Conservation (phyloP, 805 yeast species). For the Candida caryicola region DNA sequence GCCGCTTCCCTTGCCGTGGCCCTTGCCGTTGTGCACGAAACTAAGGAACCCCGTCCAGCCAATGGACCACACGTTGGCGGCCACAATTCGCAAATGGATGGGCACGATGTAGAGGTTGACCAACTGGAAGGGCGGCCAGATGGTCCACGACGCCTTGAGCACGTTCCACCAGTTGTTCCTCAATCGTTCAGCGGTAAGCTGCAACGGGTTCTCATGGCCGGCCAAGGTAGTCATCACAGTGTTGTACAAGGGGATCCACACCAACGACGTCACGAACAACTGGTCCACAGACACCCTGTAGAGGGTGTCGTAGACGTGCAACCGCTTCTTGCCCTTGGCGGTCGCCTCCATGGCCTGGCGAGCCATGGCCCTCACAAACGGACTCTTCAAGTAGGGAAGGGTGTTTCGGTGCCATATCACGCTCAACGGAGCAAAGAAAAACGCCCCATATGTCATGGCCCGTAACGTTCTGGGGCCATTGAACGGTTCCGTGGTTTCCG, state of each 20-base stretch:
- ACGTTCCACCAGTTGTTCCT: slow-evolving; percentile 41
- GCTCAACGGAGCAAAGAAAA: slow-evolving; percentile 38
- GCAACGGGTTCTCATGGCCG: slow-evolving; percentile 32
- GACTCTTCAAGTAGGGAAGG: slow-evolving; percentile 35
- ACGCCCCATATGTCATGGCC: slow-evolving; percentile 37
- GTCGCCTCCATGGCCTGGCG: slow-evolving; percentile 8
- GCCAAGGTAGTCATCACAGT: slow-evolving; percentile 37
- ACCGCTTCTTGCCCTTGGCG: slow-evolving; percentile 6
- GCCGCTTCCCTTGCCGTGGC: slow-evolving; percentile 40
- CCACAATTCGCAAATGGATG: slow-evolving; percentile 36
- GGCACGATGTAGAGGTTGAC: slow-evolving; percentile 38
- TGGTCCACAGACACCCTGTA: slow-evolving; percentile 36
- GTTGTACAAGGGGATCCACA: slow-evolving; percentile 45
- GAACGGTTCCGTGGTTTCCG: slow-evolving; percentile 16
- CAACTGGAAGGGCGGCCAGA: slow-evolving; percentile 42
- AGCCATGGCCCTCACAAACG: slow-evolving; percentile 24
- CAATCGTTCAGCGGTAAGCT: slow-evolving; percentile 31
- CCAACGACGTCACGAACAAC: slow-evolving; percentile 32
- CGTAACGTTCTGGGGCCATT: slow-evolving; percentile 32
- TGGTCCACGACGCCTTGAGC: slow-evolving; percentile 39
- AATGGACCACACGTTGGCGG: slow-evolving; percentile 38
- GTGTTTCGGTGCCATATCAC: slow-evolving; percentile 39
- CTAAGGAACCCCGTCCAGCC: slow-evolving; percentile 45
- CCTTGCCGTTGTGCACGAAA: slow-evolving; percentile 46
- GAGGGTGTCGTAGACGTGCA: slow-evolving; percentile 21